Evolutionary conservation across 306 rosid genomes (phyloP).

Genomic region (Cajanus cajan): DNA sequence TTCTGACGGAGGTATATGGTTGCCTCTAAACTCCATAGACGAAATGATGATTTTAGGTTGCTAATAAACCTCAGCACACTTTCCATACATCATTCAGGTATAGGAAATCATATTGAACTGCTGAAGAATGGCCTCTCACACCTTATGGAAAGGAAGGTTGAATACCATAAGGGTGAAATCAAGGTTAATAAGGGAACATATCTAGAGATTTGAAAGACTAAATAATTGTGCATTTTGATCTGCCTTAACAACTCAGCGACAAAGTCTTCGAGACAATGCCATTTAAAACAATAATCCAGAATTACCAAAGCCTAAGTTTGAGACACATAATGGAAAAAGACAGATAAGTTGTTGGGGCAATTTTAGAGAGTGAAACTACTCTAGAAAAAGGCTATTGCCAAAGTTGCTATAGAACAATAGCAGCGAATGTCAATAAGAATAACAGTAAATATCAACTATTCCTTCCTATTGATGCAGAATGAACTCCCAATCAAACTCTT

Average conservation of each 20-base stretch:
- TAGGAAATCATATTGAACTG: constrained; percentile 64
- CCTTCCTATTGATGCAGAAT: not conserved
- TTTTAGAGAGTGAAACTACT: not conserved
- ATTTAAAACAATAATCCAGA: constrained; percentile 54
- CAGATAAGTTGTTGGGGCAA: constrained; percentile 53
- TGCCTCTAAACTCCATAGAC: too few species aligned
- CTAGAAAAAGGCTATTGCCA: constrained; percentile 50
- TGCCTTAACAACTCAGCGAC: constrained; percentile 75
- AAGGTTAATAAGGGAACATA: too few species aligned
- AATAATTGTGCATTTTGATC: constrained; percentile 52
- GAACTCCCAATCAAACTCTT: not conserved
- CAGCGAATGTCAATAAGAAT: not conserved
- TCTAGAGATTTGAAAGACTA: too few species aligned
- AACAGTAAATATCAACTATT: not conserved
- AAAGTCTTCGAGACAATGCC: constrained; percentile 62
- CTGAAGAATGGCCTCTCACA: too few species aligned
- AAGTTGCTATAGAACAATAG: constrained; percentile 33
- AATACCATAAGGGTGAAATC: too few species aligned
- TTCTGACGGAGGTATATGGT: too few species aligned
- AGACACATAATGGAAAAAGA: constrained; percentile 63
- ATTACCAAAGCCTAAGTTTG: constrained; percentile 52
- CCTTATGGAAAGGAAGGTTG: too few species aligned
- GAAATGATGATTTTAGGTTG: not conserved
- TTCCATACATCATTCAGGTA: constrained; percentile 46
- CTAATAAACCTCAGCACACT: not conserved